These are phyloP conservation scores for Trichoderma simmonsii DNA, from an alignment of 2,329 filamentous ascomycete genomes.

Conservation along the genomic window DNA sequence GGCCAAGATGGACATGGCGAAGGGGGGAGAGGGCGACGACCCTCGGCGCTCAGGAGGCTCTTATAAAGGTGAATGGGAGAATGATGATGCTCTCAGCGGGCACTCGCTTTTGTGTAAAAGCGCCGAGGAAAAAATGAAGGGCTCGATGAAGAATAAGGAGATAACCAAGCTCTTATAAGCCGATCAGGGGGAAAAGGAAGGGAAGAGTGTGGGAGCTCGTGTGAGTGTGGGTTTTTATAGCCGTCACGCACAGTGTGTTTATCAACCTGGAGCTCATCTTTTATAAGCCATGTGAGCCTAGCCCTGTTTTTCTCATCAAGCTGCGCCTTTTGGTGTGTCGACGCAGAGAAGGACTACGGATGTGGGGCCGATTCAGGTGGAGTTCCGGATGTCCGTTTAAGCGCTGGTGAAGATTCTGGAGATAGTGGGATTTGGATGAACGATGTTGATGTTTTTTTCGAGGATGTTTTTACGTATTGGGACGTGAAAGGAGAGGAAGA, in stretches of 20 bases:
- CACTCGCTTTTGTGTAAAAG: background rate
- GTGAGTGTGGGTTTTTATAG: slow-evolving; percentile 23
- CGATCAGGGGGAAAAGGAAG: background rate
- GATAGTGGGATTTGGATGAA: background rate
- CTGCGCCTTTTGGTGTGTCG: slow-evolving; percentile 7
- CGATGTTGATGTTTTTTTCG: background rate
- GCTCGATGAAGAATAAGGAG: background rate
- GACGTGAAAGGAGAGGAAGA: background rate
- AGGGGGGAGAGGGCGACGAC: background rate
- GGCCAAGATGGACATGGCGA: slow-evolving; percentile 27
- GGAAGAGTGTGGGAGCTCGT: slow-evolving; percentile 9
- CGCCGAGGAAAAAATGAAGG: background rate
- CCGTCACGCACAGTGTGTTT: slow-evolving; percentile 9
- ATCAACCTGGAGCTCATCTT: background rate
- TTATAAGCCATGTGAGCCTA: background rate
- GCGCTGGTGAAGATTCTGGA: background rate
- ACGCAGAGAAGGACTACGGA: background rate
- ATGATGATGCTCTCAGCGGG: background rate
- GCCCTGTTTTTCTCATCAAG: background rate
- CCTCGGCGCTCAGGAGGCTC: background rate
- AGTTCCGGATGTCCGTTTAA: background rate
- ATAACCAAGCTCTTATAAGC: background rate
- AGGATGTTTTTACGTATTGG: background rate
- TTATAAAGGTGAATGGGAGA: background rate
- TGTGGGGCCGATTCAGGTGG: slow-evolving; percentile 17